Evolutionary conservation across 108 stramenopile genomes (phyloP), one percentile per base, ranked within the genome.

Genomic region (Pseudonitzschia multiseries): DNA sequence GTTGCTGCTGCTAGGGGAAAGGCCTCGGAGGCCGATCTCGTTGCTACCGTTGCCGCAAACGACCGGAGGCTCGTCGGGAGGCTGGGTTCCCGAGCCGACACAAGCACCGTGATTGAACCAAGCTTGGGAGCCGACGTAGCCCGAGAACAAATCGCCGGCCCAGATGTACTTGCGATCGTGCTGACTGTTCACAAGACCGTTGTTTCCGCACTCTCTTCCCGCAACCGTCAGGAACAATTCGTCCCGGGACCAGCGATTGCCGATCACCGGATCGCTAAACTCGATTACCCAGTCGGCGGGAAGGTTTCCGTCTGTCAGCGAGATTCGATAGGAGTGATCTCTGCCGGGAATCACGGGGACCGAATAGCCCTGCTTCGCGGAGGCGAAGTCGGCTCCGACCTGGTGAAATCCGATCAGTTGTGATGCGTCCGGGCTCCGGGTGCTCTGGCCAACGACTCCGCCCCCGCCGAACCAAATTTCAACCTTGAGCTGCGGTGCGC

Each of bases 231-330:
- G 28, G 59, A 80, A 72, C 4, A 80, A 67, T 46, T 70, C 72
- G 41, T 87, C 86, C 1, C 68, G 48, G 13, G 42, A 57, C 76
- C 79, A 87, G 15, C 84, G 79, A 60, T 87, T 87, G 27, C 80
- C 86, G 26, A 87, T 65, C 21, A 87, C 74, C 22, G 83, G 78
- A 62, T 87, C 86, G 46, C 75, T 80, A 40, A 87, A 87, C 43
- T 87, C 86, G 44, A 87, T 75, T 22, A 87, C 63, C 86, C 86
- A 87, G 60, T 82, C 81, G 20, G 69, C 24, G 0, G 86, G 86
- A 73, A 87, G 77, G 48, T 79, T 66, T 14, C 77, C 69, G 28
- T 56, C 40, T 18, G 78, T 68, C 20, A 86, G 71, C 0, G 85
- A 86, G 41, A 86, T 36, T 43, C 80, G 72, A 63, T 86, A 86